phyloP scores from a whole-genome alignment of 139 green algal species.

The Chlorella sp. region DNA sequence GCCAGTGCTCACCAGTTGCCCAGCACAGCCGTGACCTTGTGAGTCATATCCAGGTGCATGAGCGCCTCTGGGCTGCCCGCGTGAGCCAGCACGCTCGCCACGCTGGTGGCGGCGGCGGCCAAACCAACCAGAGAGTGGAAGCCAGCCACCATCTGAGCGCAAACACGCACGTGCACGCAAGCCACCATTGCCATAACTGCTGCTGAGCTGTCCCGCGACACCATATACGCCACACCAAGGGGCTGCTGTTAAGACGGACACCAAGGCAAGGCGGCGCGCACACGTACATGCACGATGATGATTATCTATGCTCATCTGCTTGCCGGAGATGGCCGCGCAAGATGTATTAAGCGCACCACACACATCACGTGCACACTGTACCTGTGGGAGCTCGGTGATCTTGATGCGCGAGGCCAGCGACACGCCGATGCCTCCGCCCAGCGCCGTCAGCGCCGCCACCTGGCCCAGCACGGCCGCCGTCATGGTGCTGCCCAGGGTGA shows the following conservation, averaged over 20 bases:
- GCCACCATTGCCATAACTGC: too few species aligned
- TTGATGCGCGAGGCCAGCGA: conserved; percentile 32
- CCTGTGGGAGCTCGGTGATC: conserved; percentile 42
- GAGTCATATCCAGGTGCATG: conserved; percentile 57
- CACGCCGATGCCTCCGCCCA: conserved; percentile 18
- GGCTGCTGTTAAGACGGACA: too few species aligned
- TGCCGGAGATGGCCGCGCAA: too few species aligned
- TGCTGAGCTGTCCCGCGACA: too few species aligned
- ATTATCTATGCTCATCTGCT: too few species aligned
- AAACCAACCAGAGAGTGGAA: conserved; percentile 86
- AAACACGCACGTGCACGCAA: conserved; percentile 3
- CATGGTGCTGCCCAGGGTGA: conserved; percentile 40
- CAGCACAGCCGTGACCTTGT: conserved; percentile 13
- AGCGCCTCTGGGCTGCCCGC: conserved; percentile 15
- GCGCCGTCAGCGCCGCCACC: conserved; percentile 11
- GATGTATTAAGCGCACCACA: neutral
- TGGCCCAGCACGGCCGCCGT: conserved; percentile 7
- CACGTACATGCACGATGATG: too few species aligned
- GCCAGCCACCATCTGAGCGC: conserved; percentile 65
- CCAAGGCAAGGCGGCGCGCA: too few species aligned
- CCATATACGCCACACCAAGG: too few species aligned
- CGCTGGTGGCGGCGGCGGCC: conserved; percentile 59
- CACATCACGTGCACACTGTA: conserved; percentile 11
- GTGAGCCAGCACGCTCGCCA: conserved; percentile 68
- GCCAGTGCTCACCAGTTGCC: neutral